These are phyloP conservation scores for Pilobolus umbonatus DNA, from an alignment of 192 early-diverging fungal genomes.

Conservation along the genomic window DNA sequence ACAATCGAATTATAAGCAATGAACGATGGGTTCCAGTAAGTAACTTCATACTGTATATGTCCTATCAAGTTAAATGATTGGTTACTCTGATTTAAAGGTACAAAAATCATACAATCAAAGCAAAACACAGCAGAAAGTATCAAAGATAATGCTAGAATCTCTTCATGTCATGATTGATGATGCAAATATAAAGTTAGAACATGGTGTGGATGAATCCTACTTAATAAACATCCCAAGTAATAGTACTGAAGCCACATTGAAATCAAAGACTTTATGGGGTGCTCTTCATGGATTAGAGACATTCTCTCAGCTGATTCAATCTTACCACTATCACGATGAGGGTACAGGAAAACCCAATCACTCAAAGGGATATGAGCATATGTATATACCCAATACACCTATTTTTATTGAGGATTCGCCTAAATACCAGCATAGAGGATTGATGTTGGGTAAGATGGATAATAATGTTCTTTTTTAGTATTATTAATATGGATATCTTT, in stretches of 20 bases:
- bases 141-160: conserved; percentile 12
- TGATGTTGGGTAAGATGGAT: conserved; percentile 41
- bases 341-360: not conserved
- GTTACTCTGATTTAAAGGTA: conserved; percentile 8
- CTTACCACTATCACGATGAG: not conserved
- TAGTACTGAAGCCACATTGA: conserved; percentile 44
- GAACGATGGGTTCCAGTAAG: conserved; percentile 34
- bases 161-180: conserved; percentile 43
- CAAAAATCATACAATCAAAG: conserved; percentile 11
- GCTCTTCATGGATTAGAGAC: conserved; percentile 72
- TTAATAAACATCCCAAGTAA: conserved; percentile 52
- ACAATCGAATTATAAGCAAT: conserved; percentile 22
- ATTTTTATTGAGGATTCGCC: conserved; percentile 60
- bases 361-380: conserved; percentile 18
- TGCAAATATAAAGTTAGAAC: conserved; percentile 40
- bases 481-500: not conserved
- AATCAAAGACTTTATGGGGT: conserved; percentile 57
- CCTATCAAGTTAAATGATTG: not conserved
- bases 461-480: too few species aligned
- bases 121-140: not conserved
- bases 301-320: conserved; percentile 60
- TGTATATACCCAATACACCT: conserved; percentile 43
- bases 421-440: conserved; percentile 58
- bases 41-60: not conserved
- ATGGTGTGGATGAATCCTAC: conserved; percentile 71